A percentile compares a stretch with the other conserved stretches of the same genome.
phyloP scores from a whole-genome alignment of 108 stramenopile species.

The Aurantiochytrium sp. region DNA sequence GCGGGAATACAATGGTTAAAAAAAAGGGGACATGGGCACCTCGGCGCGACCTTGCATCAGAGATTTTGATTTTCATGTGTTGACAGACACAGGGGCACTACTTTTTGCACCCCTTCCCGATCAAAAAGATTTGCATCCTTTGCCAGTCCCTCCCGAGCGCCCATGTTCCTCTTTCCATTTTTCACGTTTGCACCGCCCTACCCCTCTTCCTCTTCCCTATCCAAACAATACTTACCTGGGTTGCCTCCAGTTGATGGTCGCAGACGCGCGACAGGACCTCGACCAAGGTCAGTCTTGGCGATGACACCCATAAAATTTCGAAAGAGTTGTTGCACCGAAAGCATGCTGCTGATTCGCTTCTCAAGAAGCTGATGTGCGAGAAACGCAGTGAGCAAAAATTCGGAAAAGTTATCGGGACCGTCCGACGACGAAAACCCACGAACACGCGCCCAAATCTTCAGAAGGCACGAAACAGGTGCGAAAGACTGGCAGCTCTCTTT shows the following conservation, averaged over 20 bases:
- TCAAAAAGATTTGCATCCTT: neutral
- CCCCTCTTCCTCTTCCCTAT: neutral
- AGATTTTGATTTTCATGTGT: constrained; percentile 10
- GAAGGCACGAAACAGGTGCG: neutral
- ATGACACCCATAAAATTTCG: neutral
- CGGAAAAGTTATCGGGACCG: neutral
- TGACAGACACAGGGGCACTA: neutral
- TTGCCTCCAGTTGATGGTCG: neutral
- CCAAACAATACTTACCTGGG: neutral
- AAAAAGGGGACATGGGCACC: neutral
- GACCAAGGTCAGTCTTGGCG: neutral
- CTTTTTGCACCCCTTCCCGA: neutral
- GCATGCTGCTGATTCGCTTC: neutral
- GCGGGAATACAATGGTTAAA: neutral
- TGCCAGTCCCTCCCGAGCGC: too few species aligned
- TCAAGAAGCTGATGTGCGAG: neutral
- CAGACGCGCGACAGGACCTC: neutral
- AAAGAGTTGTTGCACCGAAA: neutral
- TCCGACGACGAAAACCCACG: neutral
- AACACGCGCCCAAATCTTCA: neutral
- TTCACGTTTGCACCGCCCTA: too few species aligned
- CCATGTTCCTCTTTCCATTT: too few species aligned
- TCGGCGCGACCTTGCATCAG: neutral
- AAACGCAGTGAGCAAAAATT: neutral
- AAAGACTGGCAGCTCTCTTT: neutral